A percentile compares a stretch with the other conserved stretches of the same genome.
Evolutionary conservation across 139 green algal genomes (phyloP).

Genomic region (Haematococcus sp.): DNA sequence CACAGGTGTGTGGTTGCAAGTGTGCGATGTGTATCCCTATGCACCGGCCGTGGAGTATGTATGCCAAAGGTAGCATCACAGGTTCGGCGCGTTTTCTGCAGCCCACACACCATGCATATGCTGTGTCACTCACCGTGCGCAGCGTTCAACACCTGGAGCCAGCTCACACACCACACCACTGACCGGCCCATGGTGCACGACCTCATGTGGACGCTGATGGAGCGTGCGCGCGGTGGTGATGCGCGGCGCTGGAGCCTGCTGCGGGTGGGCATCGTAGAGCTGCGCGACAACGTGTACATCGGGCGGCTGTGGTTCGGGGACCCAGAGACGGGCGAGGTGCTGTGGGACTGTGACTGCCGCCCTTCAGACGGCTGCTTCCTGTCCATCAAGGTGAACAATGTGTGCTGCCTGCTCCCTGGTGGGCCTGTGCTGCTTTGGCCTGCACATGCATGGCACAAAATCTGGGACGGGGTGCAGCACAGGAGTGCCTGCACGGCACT

Average conservation of each 20-base stretch:
- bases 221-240: conserved; percentile 49
- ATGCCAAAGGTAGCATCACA: no score
- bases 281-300: conserved; percentile 54
- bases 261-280: conserved; percentile 59
- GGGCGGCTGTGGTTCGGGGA: conserved; percentile 74
- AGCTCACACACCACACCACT: not conserved
- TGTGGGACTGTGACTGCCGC: conserved; percentile 76
- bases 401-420: not conserved
- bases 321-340: conserved; percentile 43
- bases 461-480: no score
- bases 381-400: conserved; percentile 54
- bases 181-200: conserved; percentile 50
- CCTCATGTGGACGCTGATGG: conserved; percentile 53
- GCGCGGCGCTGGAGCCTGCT: conserved; percentile 61
- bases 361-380: conserved; percentile 70
- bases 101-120: no score
- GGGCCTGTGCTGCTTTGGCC: not conserved
- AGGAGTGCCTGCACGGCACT: no score
- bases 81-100: no score
- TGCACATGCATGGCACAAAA: no score
- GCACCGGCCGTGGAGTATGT: no score
- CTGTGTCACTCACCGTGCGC: no score
- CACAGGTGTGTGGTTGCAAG: not conserved
- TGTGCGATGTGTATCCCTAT: no score
- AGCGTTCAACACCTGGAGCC: conserved; percentile 21